These are phyloP conservation scores for Botryosphaeria dothidea DNA, from an alignment of 2,329 filamentous ascomycete genomes.

Conservation along the genomic window DNA sequence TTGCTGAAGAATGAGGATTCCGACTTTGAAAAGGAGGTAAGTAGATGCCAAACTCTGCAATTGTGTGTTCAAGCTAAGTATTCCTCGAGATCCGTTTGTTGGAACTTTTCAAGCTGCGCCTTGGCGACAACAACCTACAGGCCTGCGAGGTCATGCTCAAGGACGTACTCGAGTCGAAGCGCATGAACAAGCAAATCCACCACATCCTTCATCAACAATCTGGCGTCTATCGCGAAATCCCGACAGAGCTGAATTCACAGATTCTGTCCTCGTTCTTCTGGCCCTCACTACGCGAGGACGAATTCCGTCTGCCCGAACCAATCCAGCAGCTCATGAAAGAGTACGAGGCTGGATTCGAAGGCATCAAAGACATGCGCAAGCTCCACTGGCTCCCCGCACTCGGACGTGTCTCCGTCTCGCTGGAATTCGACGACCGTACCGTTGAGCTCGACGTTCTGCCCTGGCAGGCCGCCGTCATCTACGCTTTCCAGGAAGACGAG, in stretches of 20 bases:
- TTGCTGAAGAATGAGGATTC: constrained; percentile 63
- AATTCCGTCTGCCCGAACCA: constrained; percentile 63
- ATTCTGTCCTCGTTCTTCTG: constrained; percentile 93
- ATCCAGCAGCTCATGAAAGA: constrained; percentile 63
- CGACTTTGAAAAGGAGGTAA: constrained; percentile 69
- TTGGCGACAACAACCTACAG: constrained; percentile 83
- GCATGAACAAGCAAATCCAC: constrained; percentile 66
- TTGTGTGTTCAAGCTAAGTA: background rate
- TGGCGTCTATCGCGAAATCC: constrained; percentile 23
- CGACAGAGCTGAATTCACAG: constrained; percentile 68
- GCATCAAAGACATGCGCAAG: constrained; percentile 79
- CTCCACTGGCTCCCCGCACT: constrained; percentile 85
- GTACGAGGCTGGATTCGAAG: constrained; percentile 76
- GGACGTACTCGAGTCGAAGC: constrained; percentile 81
- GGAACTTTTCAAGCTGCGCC: constrained; percentile 82
- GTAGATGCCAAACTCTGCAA: background rate
- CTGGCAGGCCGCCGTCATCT: constrained; percentile 85
- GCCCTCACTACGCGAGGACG: constrained; percentile 75
- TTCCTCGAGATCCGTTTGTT: constrained; percentile 63
- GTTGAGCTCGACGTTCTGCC: constrained; percentile 74
- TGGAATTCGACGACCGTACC: constrained; percentile 79
- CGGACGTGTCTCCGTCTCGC: constrained; percentile 75
- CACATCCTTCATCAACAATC: constrained; percentile 3
- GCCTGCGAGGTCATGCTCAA: constrained; percentile 97
- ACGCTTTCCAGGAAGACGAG: constrained; percentile 67